Percentiles rank a stretch among this genome's conserved stretches.
These are phyloP conservation scores for Dactylella cylindrospora DNA, from an alignment of 2,329 filamentous ascomycete genomes.

Conservation along the genomic window DNA sequence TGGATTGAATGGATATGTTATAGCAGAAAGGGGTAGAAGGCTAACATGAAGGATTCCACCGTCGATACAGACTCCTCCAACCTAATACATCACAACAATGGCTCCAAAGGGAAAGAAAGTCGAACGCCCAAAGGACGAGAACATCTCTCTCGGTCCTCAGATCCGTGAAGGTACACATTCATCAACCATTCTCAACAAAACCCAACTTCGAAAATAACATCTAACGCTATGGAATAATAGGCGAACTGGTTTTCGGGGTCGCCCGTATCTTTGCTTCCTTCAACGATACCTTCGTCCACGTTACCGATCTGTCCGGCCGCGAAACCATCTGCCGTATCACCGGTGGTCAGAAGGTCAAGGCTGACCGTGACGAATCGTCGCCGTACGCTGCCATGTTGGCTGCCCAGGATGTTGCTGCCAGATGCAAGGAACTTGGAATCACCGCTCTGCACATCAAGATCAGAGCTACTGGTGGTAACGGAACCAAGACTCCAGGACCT, in stretches of 20 bases:
- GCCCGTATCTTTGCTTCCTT: slow-evolving; percentile 96
- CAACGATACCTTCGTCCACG: slow-evolving; percentile 94
- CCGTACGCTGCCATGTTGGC: slow-evolving; percentile 99
- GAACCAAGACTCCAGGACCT: slow-evolving; percentile 99
- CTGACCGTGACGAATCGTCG: slow-evolving; percentile 99
- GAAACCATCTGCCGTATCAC: slow-evolving; percentile 99
- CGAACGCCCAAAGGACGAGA: slow-evolving; percentile 78
- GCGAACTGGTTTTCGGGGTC: slow-evolving; percentile 97
- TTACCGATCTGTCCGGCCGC: slow-evolving; percentile 99
- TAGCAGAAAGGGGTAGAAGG: slow-evolving; percentile 7
- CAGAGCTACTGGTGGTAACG: slow-evolving; percentile 98
- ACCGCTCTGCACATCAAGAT: slow-evolving; percentile 99
- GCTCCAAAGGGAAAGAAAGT: slow-evolving; percentile 82
- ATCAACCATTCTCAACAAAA: slow-evolving; percentile 15
- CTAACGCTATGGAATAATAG: slow-evolving; percentile 54
- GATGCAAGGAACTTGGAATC: slow-evolving; percentile 82
- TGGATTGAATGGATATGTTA: too few relatives aligned
- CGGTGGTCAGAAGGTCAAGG: slow-evolving; percentile 99
- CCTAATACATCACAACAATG: slow-evolving; percentile 59
- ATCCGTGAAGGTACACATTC: slow-evolving; percentile 75
- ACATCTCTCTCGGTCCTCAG: slow-evolving; percentile 96
- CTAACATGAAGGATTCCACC: slow-evolving; percentile 31
- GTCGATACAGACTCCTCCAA: slow-evolving; percentile 27
- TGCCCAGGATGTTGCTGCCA: slow-evolving; percentile 93
- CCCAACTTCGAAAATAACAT: neutral